A percentile compares a stretch with the other conserved stretches of the same genome.
phyloP scores from a whole-genome alignment of 345 rosid genomes.

The Pugionium cornutum region DNA sequence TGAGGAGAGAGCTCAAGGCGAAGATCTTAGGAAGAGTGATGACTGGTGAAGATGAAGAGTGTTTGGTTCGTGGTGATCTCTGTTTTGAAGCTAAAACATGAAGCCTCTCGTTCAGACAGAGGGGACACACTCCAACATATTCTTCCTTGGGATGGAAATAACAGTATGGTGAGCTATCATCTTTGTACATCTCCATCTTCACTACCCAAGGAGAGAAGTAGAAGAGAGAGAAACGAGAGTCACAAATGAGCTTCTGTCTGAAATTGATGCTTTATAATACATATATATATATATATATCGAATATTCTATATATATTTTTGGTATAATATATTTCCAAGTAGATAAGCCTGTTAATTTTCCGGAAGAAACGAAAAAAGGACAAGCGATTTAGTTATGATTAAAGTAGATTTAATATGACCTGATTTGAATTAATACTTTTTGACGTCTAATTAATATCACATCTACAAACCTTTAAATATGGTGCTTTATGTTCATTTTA shows the following conservation, averaged over 20 bases:
- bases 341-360: constrained; percentile 31
- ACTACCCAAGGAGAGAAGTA: constrained; percentile 18
- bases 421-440: neutral
- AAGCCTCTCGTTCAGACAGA: constrained; percentile 87
- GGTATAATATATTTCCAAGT: constrained; percentile 13
- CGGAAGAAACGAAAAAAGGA: constrained; percentile 11
- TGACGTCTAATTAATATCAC: neutral
- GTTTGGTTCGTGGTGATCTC: constrained; percentile 36
- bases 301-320: neutral
- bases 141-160: constrained; percentile 75
- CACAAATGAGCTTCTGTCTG: constrained; percentile 13
- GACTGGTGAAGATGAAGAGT: constrained; percentile 47
- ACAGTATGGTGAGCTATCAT: constrained; percentile 64
- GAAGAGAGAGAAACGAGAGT: constrained; percentile 21
- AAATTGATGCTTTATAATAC: constrained; percentile 29
- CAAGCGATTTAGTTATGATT: neutral
- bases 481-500: neutral
- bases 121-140: constrained; percentile 71
- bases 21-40: constrained; percentile 70
- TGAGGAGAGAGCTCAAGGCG: constrained; percentile 68
- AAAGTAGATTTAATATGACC: neutral
- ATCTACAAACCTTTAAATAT: neutral
- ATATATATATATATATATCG: constrained; percentile 7
- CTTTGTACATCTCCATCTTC: constrained; percentile 62
- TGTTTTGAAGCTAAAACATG: constrained; percentile 72